phyloP scores from a whole-genome alignment of 495 filamentous ascomycete genomes.

The Aspergillus sclerotiicarbonarius region DNA sequence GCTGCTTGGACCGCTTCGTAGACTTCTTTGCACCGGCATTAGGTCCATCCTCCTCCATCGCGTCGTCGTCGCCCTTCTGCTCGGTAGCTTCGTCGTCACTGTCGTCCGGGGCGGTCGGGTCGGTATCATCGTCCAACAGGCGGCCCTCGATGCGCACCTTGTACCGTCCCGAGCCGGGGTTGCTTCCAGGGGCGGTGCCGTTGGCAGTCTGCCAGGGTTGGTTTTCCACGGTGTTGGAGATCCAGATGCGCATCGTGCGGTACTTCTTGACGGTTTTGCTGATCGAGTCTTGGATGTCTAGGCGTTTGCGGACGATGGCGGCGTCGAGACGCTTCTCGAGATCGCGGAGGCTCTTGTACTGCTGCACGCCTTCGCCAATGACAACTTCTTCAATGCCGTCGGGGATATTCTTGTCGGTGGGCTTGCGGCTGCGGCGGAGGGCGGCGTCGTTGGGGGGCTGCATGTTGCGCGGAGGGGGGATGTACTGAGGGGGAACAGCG shows the following conservation, averaged over 20 bases:
- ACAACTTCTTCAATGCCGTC: conserved; percentile 79
- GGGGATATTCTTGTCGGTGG: conserved; percentile 91
- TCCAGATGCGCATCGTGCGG: conserved; percentile 87
- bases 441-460: conserved; percentile 48
- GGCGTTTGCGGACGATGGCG: conserved; percentile 88
- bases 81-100: conserved; percentile 58
- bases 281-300: conserved; percentile 85
- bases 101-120: conserved; percentile 44
- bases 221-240: conserved; percentile 91
- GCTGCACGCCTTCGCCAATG: conserved; percentile 75
- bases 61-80: conserved; percentile 28
- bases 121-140: conserved; percentile 72
- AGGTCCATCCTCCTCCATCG: conserved; percentile 60
- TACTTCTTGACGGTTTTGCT: conserved; percentile 77
- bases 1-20: conserved; percentile 46
- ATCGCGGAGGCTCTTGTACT: conserved; percentile 81
- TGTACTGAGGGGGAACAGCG: conserved; percentile 40
- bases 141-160: conserved; percentile 90
- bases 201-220: conserved; percentile 84
- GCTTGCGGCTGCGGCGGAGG: conserved; percentile 77
- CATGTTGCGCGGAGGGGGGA: conserved; percentile 42
- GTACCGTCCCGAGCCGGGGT: conserved; percentile 61
- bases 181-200: conserved; percentile 30
- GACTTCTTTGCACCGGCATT: conserved; percentile 41
- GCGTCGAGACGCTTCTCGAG: conserved; percentile 88